Conservation (phyloP, 1,284 basidiomycete species). For the Ceratobasidium sp. region DNA sequence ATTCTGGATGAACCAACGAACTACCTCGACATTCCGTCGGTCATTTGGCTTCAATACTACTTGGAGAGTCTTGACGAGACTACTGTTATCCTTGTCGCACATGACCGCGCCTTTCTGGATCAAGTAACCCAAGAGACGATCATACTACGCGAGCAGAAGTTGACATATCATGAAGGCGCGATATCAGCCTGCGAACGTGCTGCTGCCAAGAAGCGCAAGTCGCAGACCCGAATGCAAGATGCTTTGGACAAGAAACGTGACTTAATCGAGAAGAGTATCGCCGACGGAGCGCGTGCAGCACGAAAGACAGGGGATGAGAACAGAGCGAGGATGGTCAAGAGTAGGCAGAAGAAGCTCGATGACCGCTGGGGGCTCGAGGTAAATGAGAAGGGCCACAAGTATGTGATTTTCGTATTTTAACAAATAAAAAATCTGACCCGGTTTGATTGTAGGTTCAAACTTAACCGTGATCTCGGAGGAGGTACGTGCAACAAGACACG, state of each 20-base stretch:
- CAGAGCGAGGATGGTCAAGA: conserved; percentile 69
- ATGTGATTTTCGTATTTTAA: conserved; percentile 54
- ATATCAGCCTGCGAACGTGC: conserved; percentile 72
- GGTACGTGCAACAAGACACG: conserved; percentile 50
- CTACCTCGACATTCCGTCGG: conserved; percentile 61
- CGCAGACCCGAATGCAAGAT: conserved; percentile 68
- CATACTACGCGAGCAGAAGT: conserved; percentile 69
- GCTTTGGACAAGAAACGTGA: conserved; percentile 70
- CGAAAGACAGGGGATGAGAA: conserved; percentile 77
- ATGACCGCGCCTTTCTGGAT: conserved; percentile 80
- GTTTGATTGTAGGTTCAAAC: conserved; percentile 67
- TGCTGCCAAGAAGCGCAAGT: conserved; percentile 65
- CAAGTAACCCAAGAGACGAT: conserved; percentile 77
- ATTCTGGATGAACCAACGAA: conserved; percentile 61
- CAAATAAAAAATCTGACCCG: neutral
- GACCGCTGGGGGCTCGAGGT: conserved; percentile 71
- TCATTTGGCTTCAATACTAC: conserved; percentile 68
- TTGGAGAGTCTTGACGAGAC: conserved; percentile 63
- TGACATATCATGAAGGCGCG: conserved; percentile 75
- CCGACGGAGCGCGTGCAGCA: conserved; percentile 67
- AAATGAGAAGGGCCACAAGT: conserved; percentile 60
- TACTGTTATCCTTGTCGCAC: conserved; percentile 74
- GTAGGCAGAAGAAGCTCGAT: conserved; percentile 74
- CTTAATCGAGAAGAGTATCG: conserved; percentile 63
- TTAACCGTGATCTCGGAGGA: conserved; percentile 70